Conservation (phyloP, 805 yeast genomes). For the Kluyveromyces lactis region DNA sequence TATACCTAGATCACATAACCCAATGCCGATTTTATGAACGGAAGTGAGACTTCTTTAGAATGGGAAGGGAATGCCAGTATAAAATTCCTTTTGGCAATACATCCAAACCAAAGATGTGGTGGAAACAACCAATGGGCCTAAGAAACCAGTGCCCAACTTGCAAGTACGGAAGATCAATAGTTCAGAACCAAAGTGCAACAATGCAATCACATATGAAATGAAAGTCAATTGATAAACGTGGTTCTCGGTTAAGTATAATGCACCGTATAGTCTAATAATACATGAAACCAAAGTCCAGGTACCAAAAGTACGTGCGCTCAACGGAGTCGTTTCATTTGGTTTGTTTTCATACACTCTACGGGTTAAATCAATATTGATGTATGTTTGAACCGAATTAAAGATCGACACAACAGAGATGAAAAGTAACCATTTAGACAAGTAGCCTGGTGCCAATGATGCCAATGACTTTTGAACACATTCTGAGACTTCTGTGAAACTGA, state of each 20-base stretch:
- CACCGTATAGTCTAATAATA: constrained; percentile 78
- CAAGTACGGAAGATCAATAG: constrained; percentile 76
- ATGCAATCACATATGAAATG: constrained; percentile 75
- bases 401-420: constrained; percentile 84
- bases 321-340: constrained; percentile 51
- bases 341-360: constrained; percentile 66
- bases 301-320: constrained; percentile 95
- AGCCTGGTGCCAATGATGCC: constrained; percentile 37
- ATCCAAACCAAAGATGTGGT: constrained; percentile 74
- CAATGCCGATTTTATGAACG: too few relatives aligned
- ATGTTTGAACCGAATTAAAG: constrained; percentile 85
- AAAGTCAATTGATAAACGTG: constrained; percentile 72
- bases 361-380: constrained; percentile 65
- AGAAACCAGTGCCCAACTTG: constrained; percentile 76
- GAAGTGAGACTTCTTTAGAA: too few relatives aligned
- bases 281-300: constrained; percentile 93
- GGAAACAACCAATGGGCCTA: constrained; percentile 83
- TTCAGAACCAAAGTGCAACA: constrained; percentile 74
- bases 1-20: too few relatives aligned
- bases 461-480: constrained; percentile 22
- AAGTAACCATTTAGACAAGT: constrained; percentile 69
- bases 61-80: constrained; percentile 30
- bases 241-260: constrained; percentile 60
- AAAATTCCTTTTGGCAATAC: constrained; percentile 60
- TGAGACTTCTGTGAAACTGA: constrained; percentile 27